Evolutionary conservation across 805 yeast species (phyloP), one percentile per base, ranked within the genome.

Genomic region (Wickerhamiella allomyrinae): DNA sequence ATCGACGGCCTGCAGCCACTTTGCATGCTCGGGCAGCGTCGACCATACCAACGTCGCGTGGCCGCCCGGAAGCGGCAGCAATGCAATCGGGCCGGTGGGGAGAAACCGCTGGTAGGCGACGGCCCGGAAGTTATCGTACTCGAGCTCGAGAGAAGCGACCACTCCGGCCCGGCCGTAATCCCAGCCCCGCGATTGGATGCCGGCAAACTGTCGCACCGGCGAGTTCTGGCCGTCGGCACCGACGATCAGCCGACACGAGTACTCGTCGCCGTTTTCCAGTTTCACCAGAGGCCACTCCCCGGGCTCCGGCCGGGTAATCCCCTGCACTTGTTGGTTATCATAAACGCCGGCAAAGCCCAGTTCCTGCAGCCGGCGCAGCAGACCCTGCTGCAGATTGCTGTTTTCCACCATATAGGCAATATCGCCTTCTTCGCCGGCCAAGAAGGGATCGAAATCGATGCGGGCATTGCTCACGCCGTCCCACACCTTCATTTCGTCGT

Each of bases 171-270:
- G 70, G 50, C 79, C 68, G 61, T 91, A 91, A 39, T 73, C 73
- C 97, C 97, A 91, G 13, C 98, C 98, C 38, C 94, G 70, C 2
- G 93, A 74, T 55, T 77, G 78, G 42, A 91, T 86, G 2, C 73
- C 76, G 0, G 96, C 79, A 55, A 71, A 87, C 48, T 71, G 69
- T 38, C 96, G 71, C 5, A 82, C 97, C 0, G 96, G 95, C 1
- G 96, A 86, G 58, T 86, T 84, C 58, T 77, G 85, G 1, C 98
- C 98, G 58, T 91, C 98, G 31, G 95, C 94, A 7, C 98, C 98
- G 13, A 91, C 74, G 17, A 87, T 65, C n/a, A 87, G 66, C 42
- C 95, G 68, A 0, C 94, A 71, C 53, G 73, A 72, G 40, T 78
- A 66, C 10, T 55, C 49, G 11, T 72, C 71, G 1, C 95, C 96